These are phyloP conservation scores for Xylaria scruposa DNA, from an alignment of 495 filamentous ascomycete species.

Conservation along the genomic window DNA sequence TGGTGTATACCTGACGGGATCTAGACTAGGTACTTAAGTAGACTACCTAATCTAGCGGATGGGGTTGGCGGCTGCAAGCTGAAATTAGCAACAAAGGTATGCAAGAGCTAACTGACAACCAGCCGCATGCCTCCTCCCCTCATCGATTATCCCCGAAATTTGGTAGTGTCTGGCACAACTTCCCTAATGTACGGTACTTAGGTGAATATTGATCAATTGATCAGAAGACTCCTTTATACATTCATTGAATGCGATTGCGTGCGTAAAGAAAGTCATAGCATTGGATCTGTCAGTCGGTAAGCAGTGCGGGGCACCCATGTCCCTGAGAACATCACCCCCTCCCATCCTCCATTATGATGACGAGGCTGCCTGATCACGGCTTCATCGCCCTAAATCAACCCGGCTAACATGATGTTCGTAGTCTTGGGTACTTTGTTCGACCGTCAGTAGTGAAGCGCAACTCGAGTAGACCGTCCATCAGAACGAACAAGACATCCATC, in stretches of 20 bases:
- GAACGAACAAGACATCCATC: not conserved
- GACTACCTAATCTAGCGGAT: not conserved
- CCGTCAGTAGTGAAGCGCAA: not conserved
- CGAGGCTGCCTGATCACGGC: not conserved
- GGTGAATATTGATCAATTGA: not conserved
- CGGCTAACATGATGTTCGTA: constrained; percentile 1
- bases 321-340: not conserved
- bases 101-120: not conserved
- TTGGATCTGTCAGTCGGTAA: constrained; percentile 10
- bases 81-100: constrained; percentile 22
- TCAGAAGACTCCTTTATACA: not conserved
- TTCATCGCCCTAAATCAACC: not conserved
- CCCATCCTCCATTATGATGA: not conserved
- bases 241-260: not conserved
- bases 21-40: no score
- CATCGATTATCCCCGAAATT: not conserved
- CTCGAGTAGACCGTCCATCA: not conserved
- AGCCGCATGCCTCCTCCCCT: not conserved
- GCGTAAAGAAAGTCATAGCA: not conserved
- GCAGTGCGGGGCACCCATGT: constrained; percentile 8
- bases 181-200: not conserved
- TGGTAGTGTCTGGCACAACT: not conserved
- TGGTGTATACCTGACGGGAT: not conserved
- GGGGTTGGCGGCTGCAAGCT: constrained; percentile 21
- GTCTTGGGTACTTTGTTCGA: not conserved